Evolutionary conservation across 1,284 basidiomycete genomes (phyloP).

Genomic region (Vanrija sp.): DNA sequence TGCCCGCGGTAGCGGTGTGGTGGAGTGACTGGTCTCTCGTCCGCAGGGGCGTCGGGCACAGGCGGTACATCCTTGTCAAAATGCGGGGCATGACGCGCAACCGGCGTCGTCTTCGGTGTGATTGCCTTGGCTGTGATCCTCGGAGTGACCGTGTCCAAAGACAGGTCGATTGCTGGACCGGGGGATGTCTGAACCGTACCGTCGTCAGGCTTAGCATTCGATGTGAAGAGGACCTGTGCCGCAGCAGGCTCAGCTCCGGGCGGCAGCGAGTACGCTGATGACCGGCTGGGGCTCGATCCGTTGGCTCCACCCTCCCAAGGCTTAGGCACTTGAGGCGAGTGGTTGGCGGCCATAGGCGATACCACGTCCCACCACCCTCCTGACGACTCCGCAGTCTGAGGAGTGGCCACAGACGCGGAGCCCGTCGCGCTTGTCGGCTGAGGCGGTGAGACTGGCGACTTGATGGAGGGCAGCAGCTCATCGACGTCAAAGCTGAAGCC

Average conservation of each 20-base stretch:
- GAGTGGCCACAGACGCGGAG: too few species aligned
- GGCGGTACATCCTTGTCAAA: constrained; percentile 7
- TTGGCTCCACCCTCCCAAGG: not conserved
- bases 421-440: not conserved
- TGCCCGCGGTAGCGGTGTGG: not conserved
- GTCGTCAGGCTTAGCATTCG: not conserved
- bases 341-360: not conserved
- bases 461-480: too few species aligned
- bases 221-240: not conserved
- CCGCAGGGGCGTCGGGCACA: not conserved
- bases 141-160: too few species aligned
- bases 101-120: not conserved
- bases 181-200: not conserved
- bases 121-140: too few species aligned
- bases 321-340: not conserved
- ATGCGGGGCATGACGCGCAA: constrained; percentile 7
- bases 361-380: constrained; percentile 17
- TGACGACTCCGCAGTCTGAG: too few species aligned
- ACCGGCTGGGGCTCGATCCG: not conserved
- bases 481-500: not conserved
- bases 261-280: constrained; percentile 2
- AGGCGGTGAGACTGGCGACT: not conserved
- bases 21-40: constrained; percentile 2
- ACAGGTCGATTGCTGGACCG: not conserved
- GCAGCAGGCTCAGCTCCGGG: constrained; percentile 30